Evolutionary conservation across 2,329 filamentous ascomycete genomes (phyloP).

Genomic region (Fusarium tjaetaba): DNA sequence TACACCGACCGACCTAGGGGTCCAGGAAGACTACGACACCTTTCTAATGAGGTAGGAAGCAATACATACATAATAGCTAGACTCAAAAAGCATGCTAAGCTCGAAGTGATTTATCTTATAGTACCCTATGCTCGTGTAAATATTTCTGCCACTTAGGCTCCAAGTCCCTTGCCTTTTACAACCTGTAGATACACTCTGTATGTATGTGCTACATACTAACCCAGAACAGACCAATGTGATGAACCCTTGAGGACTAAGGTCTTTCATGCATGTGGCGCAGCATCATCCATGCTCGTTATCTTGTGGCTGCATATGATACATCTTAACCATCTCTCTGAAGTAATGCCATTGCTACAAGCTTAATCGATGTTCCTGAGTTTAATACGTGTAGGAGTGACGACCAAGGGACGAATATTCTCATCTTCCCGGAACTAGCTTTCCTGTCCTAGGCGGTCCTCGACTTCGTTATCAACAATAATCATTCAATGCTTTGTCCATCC

Average conservation of each 20-base stretch:
- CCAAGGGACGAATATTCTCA: not conserved
- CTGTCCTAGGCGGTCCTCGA: not conserved
- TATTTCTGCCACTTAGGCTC: not conserved
- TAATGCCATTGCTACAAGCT: not conserved
- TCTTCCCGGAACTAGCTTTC: not conserved
- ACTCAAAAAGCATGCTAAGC: not conserved
- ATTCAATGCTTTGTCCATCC: not conserved
- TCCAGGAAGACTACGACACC: not conserved
- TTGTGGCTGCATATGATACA: constrained; percentile 16
- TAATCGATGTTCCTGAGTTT: constrained; percentile 5
- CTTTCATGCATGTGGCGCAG: constrained; percentile 26
- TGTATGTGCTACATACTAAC: not conserved
- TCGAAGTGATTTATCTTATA: not conserved
- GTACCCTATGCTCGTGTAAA: not conserved
- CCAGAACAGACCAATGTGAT: not conserved
- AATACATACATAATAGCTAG: not conserved
- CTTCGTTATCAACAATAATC: not conserved
- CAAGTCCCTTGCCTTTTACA: not conserved
- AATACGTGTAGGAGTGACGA: constrained; percentile 25
- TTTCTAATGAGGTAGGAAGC: not conserved
- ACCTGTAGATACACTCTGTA: not conserved
- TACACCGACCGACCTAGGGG: not conserved
- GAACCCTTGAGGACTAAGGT: not conserved
- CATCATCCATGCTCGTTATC: not conserved
- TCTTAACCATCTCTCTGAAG: not conserved